Evolutionary conservation across 2,329 filamentous ascomycete species (phyloP).

Genomic region (Fusarium staphyleae): DNA sequence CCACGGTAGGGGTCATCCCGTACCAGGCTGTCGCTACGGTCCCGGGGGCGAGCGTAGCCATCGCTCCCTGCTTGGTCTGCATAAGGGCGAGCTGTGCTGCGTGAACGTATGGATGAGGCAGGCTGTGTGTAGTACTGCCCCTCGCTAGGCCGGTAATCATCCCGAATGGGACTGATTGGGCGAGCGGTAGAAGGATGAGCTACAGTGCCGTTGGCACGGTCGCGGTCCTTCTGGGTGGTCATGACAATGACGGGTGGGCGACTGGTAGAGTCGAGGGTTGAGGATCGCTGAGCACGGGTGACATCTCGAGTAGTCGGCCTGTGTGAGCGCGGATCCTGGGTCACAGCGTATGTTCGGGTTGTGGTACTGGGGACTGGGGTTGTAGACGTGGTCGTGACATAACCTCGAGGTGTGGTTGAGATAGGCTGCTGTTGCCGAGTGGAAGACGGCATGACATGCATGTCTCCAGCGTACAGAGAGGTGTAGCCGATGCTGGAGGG

Average conservation of each 20-base stretch:
- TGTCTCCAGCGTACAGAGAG: conserved; percentile 59
- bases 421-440: conserved; percentile 42
- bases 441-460: conserved; percentile 59
- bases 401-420: conserved; percentile 45
- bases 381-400: conserved; percentile 45
- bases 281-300: conserved; percentile 56
- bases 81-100: conserved; percentile 56
- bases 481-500: conserved; percentile 59
- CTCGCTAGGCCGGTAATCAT: conserved; percentile 61
- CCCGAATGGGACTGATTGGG: conserved; percentile 57
- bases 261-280: conserved; percentile 57
- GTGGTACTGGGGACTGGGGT: conserved; percentile 51
- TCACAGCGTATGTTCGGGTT: conserved; percentile 64
- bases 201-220: conserved; percentile 50
- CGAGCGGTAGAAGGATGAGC: conserved; percentile 49
- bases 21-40: conserved; percentile 56
- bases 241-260: conserved; percentile 66
- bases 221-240: conserved; percentile 55
- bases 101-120: conserved; percentile 63
- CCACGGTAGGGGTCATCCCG: conserved; percentile 56
- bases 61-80: conserved; percentile 59
- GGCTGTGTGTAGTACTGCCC: conserved; percentile 62
- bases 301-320: conserved; percentile 57
- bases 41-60: conserved; percentile 58
- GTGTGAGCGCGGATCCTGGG: conserved; percentile 58